A percentile compares a stretch with the other conserved stretches of the same genome.
Conservation (phyloP, 1,139 yeast genomes). For the Suhomyces panamericanus region DNA sequence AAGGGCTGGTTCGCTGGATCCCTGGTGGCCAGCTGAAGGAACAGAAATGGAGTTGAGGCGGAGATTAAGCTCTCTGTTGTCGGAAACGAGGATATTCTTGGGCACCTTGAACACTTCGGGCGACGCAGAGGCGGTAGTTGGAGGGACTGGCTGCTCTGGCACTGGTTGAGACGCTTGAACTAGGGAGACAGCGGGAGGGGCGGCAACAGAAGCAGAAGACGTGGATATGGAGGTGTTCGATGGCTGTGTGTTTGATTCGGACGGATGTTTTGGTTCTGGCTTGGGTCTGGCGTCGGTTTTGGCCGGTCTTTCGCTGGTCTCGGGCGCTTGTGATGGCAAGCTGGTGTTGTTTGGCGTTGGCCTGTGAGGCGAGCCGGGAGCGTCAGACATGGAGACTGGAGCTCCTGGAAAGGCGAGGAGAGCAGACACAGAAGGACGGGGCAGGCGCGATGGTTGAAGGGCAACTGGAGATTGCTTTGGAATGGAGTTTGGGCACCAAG, state of each 20-base stretch:
- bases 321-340: conserved; percentile 2
- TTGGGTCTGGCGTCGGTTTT: conserved; percentile 1
- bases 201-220: not conserved
- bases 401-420: not conserved
- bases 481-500: not conserved
- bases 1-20: conserved; percentile 3
- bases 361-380: conserved; percentile 3
- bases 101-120: conserved; percentile 20
- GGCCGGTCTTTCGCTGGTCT: not conserved
- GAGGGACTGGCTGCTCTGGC: not conserved
- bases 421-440: not conserved
- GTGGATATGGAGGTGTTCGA: not conserved
- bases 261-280: not conserved
- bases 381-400: conserved; percentile 4
- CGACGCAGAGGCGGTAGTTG: conserved; percentile 2
- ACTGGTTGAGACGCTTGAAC: not conserved
- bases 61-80: conserved; percentile 13
- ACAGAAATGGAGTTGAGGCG: conserved; percentile 9
- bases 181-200: not conserved
- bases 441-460: not conserved
- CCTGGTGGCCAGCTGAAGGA: conserved; percentile 1
- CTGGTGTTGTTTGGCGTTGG: conserved; percentile 3
- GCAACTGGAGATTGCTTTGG: not conserved
- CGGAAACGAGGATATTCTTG: conserved; percentile 18
- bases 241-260: not conserved